Evolutionary conservation across 2,329 filamentous ascomycete species (phyloP).

Genomic region (Aspergillus phoenicis): DNA sequence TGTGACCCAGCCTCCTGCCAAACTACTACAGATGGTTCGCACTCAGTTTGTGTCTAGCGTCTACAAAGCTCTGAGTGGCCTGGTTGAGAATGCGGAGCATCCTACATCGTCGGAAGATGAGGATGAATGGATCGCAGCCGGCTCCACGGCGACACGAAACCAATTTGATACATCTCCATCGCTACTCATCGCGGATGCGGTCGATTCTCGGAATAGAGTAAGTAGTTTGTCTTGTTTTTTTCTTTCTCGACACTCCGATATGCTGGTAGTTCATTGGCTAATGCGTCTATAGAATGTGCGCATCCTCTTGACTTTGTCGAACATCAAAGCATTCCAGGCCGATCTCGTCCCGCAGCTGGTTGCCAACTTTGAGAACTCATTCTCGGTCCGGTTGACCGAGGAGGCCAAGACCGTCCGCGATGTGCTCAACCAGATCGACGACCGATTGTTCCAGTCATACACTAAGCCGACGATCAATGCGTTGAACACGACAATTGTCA

Average conservation of each 20-base stretch:
- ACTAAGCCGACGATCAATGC: constrained; percentile 73
- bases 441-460: constrained; percentile 88
- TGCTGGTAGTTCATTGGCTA: constrained; percentile 8
- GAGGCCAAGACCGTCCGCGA: constrained; percentile 91
- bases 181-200: constrained; percentile 50
- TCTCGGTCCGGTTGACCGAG: constrained; percentile 90
- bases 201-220: constrained; percentile 58
- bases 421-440: constrained; percentile 86
- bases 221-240: constrained; percentile 23
- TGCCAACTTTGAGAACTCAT: constrained; percentile 87
- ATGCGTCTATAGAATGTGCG: constrained; percentile 70
- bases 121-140: constrained; percentile 56
- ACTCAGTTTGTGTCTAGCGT: constrained; percentile 90
- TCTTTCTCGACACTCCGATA: no score
- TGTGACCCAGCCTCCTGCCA: constrained; percentile 79
- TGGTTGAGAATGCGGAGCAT: constrained; percentile 94
- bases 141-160: constrained; percentile 32
- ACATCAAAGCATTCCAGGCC: constrained; percentile 79
- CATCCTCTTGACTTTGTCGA: constrained; percentile 90
- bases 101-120: constrained; percentile 64
- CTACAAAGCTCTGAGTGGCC: constrained; percentile 90
- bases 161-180: constrained; percentile 40
- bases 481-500: constrained; percentile 69
- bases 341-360: constrained; percentile 87
- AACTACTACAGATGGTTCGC: constrained; percentile 86